Base-by-base conservation (phyloP, 768 basidiomycete genomes). In the Boletus coccyginus region DNA sequence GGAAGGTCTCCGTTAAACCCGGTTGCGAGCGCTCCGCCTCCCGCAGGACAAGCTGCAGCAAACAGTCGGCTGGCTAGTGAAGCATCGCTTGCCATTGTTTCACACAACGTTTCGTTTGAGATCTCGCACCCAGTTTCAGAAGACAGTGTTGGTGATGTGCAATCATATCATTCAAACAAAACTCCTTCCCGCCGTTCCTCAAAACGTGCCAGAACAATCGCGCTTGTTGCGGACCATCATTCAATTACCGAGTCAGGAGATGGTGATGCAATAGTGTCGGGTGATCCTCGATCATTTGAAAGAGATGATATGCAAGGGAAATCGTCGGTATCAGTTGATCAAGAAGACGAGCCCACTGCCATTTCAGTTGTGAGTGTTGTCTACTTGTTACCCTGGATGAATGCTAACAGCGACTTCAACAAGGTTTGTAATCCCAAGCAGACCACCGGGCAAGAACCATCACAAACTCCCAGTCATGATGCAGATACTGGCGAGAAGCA, bases 401-500 rank as follows among this genome's bases (percentile, higher is more conserved):
- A 36, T 41, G 32, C 40, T 57, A 29, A 58, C 33, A 16, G 19
- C 7, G 31, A 36, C 27, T 56, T 13, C 10, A 52, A 45, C 46
- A 16, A 47, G 32, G n/a, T 29, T 27, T 39, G 24, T 31, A 16
- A 61, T 29, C 7, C 29, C 27, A 27, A 39, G n/a, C 53, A 56
- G 52, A 46, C 9, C 12, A 4, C 16, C 3, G 27, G 31, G 29
- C 27, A 46, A 29, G 53, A 40, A 32, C 29, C 46, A 11, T 54
- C 48, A 2, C n/a, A 31, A 16, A 52, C 33, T 50, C 31, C 40
- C 19, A 35, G 21, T 42, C 42, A 6, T 40, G 29, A 45, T n/a
- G 31, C 12, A 16, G 50, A 32, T 16, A 16, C 40, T 53, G 42
- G 56, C 36, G 52, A 62, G 52, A 65, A 66, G 33, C 62, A 64